Conservation (phyloP, 2,329 filamentous ascomycete species). For the Paracoccidioides brasiliensis region DNA sequence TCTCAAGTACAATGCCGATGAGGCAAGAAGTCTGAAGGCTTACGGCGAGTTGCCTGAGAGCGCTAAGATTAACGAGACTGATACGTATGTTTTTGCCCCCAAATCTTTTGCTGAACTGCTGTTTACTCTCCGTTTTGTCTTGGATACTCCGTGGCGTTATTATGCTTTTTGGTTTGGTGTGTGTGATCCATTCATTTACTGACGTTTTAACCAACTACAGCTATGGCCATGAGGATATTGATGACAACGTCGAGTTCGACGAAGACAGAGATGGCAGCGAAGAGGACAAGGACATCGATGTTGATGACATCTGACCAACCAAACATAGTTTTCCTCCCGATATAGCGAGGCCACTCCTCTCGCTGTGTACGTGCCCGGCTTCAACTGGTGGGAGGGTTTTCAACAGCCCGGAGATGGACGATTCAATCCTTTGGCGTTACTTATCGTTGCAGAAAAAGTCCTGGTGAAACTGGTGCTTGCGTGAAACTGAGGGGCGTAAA, state of each 20-base stretch:
- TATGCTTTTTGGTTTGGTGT: background rate
- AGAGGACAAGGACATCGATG: slow-evolving; percentile 71
- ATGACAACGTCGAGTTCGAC: slow-evolving; percentile 98
- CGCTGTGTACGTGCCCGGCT: slow-evolving; percentile 6
- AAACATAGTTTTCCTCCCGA: background rate
- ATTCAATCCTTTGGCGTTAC: background rate
- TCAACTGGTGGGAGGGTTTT: background rate
- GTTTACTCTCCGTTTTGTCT: no score
- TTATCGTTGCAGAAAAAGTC: background rate
- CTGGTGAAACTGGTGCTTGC: background rate
- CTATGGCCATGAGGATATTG: slow-evolving; percentile 74
- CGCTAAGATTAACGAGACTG: slow-evolving; percentile 99
- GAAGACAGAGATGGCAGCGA: slow-evolving; percentile 62
- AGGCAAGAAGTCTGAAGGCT: slow-evolving; percentile 87
- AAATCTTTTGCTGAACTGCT: no score
- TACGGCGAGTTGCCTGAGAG: slow-evolving; percentile 95
- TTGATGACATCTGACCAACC: slow-evolving; percentile 73
- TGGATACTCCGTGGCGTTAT: background rate
- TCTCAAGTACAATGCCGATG: slow-evolving; percentile 90
- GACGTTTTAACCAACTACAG: slow-evolving; percentile 8
- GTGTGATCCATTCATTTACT: background rate
- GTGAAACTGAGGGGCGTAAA: background rate
- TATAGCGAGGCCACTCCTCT: slow-evolving; percentile 1
- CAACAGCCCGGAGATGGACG: background rate
- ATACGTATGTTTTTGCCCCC: slow-evolving; percentile 51